Evolutionary conservation across 352 stramenopile species (phyloP).

Genomic region (Pythium vanterpoolii): DNA sequence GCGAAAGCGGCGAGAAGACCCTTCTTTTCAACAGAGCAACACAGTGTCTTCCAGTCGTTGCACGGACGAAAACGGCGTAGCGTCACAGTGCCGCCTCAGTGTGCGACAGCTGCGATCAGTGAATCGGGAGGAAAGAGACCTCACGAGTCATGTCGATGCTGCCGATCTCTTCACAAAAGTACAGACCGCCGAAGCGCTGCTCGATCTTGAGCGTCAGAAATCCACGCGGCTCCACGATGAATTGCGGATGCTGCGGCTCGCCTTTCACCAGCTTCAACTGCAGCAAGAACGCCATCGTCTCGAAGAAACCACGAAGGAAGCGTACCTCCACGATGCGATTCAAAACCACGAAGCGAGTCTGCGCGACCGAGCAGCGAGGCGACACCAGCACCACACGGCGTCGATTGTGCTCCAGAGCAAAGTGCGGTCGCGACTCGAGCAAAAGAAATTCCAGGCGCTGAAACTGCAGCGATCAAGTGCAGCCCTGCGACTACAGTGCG

Average conservation of each 20-base stretch:
- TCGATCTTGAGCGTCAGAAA: constrained; percentile 21
- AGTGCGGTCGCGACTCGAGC: constrained; percentile 48
- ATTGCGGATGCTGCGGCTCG: constrained; percentile 7
- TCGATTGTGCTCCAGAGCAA: constrained; percentile 65
- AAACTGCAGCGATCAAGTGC: constrained; percentile 43
- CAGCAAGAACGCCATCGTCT: constrained; percentile 45
- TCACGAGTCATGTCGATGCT: not conserved
- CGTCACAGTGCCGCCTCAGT: not conserved
- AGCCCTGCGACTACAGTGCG: constrained; percentile 41
- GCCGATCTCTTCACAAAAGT: constrained; percentile 3
- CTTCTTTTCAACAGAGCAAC: not conserved
- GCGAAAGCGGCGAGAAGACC: constrained; percentile 22
- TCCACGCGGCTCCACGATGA: constrained; percentile 15
- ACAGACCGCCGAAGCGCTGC: constrained; percentile 1
- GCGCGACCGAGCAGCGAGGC: constrained; percentile 31
- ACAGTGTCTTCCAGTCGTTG: not conserved
- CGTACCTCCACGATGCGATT: constrained; percentile 42
- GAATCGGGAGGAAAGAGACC: not conserved
- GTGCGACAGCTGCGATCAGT: constrained; percentile 4
- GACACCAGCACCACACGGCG: constrained; percentile 35
- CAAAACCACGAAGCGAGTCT: constrained; percentile 37
- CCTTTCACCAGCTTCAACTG: constrained; percentile 14
- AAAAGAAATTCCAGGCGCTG: constrained; percentile 55
- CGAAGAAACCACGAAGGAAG: constrained; percentile 33
- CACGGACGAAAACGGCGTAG: not conserved